Conservation (phyloP, 352 stramenopile genomes). For the Globisporangium orthogonon region DNA sequence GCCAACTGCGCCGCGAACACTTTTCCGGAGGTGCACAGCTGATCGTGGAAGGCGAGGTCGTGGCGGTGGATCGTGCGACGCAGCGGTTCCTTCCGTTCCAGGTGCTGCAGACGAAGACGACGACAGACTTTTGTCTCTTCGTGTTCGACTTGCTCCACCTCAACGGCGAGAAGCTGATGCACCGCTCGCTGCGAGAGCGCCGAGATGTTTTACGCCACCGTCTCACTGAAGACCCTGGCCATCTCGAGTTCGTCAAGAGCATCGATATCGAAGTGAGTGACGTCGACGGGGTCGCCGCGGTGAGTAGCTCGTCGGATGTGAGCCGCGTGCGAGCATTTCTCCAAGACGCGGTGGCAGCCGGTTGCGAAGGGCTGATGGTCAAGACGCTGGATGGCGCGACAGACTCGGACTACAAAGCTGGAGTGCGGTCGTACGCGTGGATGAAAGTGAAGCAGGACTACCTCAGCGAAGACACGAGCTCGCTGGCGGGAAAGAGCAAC, state of each 20-base stretch:
- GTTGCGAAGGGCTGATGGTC: conserved; percentile 79
- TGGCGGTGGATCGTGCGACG: conserved; percentile 52
- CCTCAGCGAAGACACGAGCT: conserved; percentile 17
- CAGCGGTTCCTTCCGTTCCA: conserved; percentile 62
- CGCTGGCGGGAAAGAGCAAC: too few species aligned
- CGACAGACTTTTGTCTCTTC: conserved; percentile 72
- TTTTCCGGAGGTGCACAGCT: conserved; percentile 15
- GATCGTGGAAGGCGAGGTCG: conserved; percentile 73
- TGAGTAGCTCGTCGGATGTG: conserved; percentile 2
- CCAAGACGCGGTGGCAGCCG: conserved; percentile 37
- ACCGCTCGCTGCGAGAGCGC: conserved; percentile 37
- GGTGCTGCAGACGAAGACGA: conserved; percentile 68
- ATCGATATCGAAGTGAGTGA: conserved; percentile 32
- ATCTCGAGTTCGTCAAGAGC: conserved; percentile 59
- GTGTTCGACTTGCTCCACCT: conserved; percentile 66
- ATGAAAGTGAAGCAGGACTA: conserved; percentile 87
- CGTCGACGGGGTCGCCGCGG: neutral
- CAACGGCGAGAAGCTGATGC: conserved; percentile 38
- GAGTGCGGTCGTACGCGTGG: conserved; percentile 69
- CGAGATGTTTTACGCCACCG: conserved; percentile 27
- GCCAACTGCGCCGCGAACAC: conserved; percentile 13
- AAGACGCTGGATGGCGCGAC: conserved; percentile 44
- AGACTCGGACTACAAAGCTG: conserved; percentile 55
- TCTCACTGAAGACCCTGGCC: conserved; percentile 27
- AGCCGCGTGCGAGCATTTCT: conserved; percentile 29